Evolutionary conservation across 768 basidiomycete species (phyloP).

Genomic region (Russula sp.): DNA sequence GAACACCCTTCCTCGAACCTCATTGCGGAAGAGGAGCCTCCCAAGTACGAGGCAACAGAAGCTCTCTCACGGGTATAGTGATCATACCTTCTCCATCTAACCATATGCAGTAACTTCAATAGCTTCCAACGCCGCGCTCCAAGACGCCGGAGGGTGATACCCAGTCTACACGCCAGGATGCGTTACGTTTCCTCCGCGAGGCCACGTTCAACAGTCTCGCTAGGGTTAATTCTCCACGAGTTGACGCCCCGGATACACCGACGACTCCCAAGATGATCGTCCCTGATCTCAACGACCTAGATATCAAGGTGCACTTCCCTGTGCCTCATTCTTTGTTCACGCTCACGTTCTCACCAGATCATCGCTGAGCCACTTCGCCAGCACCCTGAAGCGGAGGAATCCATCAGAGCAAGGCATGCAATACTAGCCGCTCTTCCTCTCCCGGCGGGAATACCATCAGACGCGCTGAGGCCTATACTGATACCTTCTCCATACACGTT

Average conservation of each 20-base stretch:
- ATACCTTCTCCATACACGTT: constrained; percentile 59
- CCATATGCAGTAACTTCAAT: neutral
- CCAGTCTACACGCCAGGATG: constrained; percentile 23
- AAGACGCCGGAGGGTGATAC: constrained; percentile 19
- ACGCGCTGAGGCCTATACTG: constrained; percentile 60
- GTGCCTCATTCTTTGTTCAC: neutral
- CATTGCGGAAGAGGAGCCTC: constrained; percentile 11
- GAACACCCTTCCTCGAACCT: neutral
- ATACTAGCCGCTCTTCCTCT: constrained; percentile 56
- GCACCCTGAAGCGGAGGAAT: constrained; percentile 23
- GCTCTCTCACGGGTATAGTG: constrained; percentile 2
- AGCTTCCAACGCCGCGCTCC: constrained; percentile 3
- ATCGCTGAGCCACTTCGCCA: constrained; percentile 1
- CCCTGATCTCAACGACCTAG: constrained; percentile 21
- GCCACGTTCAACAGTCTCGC: constrained; percentile 22
- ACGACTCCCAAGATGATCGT: constrained; percentile 16
- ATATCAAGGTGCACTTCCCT: constrained; percentile 12
- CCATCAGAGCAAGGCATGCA: constrained; percentile 49
- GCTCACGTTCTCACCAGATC: constrained; percentile 5
- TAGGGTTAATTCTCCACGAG: constrained; percentile 13
- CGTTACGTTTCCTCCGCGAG: constrained; percentile 23
- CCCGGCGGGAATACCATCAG: constrained; percentile 56
- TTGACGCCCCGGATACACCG: neutral
- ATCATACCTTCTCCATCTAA: neutral
- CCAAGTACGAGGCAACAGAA: constrained; percentile 17